Evolutionary conservation across 176 grass and related monocot species (phyloP).

Genomic region (Oryza meyeriana): DNA sequence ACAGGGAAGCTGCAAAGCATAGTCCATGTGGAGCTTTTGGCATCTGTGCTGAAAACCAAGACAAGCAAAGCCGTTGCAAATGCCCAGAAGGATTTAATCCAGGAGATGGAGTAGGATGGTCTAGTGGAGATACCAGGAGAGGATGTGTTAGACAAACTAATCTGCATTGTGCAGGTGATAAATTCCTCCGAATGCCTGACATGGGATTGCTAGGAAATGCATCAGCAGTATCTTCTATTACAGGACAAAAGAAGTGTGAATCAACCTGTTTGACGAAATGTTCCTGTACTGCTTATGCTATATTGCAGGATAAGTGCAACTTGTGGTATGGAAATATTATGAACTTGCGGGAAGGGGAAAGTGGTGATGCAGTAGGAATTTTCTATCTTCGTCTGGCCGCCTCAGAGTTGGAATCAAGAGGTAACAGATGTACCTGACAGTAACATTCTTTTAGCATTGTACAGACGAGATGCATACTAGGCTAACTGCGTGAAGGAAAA

Average conservation of each 20-base stretch:
- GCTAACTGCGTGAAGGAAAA: not conserved
- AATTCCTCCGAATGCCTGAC: constrained; percentile 17
- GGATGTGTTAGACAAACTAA: constrained; percentile 24
- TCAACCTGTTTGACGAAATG: constrained; percentile 15
- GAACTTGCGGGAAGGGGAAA: constrained; percentile 4
- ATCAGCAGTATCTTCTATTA: not conserved
- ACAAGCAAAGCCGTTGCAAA: not conserved
- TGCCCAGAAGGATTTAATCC: constrained; percentile 39
- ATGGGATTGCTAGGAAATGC: not conserved
- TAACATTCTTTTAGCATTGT: not conserved
- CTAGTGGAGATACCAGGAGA: not conserved
- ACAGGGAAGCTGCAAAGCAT: not conserved
- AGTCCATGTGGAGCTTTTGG: constrained; percentile 49
- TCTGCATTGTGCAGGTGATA: constrained; percentile 38
- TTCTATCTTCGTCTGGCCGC: constrained; percentile 50
- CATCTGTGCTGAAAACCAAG: not conserved
- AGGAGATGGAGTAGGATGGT: not conserved
- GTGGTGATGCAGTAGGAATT: not conserved
- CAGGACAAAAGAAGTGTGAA: constrained; percentile 28
- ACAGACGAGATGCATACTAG: not conserved
- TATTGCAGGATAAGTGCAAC: constrained; percentile 18
- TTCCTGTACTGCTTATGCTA: constrained; percentile 42
- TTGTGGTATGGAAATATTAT: constrained; percentile 33
- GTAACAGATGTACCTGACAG: not conserved
- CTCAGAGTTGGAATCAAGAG: constrained; percentile 23